phyloP scores from a whole-genome alignment of 768 basidiomycete genomes.

The Phylloporus scabripes region DNA sequence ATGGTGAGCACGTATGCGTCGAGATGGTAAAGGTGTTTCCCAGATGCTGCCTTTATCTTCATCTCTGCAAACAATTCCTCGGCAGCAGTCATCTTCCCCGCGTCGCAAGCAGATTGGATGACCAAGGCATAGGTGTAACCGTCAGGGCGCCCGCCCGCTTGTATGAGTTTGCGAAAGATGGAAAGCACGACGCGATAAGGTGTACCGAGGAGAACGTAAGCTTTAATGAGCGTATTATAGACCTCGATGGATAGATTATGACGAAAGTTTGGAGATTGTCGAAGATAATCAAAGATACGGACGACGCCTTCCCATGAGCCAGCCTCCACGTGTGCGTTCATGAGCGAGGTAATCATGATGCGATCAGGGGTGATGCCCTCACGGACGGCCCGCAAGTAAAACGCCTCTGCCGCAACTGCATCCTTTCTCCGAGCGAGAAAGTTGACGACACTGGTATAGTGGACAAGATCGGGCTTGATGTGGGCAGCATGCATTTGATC shows the following conservation, averaged over 20 bases:
- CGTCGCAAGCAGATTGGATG: conserved; percentile 78
- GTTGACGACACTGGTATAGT: conserved; percentile 66
- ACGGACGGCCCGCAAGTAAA: conserved; percentile 58
- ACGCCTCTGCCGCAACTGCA: conserved; percentile 54
- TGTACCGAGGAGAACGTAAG: conserved; percentile 74
- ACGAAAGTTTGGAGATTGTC: conserved; percentile 30
- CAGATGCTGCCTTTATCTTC: conserved; percentile 38
- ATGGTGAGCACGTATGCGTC: conserved; percentile 65
- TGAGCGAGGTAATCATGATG: conserved; percentile 60
- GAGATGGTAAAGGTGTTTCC: conserved; percentile 37
- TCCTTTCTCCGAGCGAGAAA: conserved; percentile 61
- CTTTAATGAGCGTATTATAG: conserved; percentile 78
- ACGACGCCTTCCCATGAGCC: conserved; percentile 77
- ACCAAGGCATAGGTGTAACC: conserved; percentile 63
- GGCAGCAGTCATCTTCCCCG: conserved; percentile 59
- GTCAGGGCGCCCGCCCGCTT: conserved; percentile 51
- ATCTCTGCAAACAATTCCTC: conserved; percentile 63
- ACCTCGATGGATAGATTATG: conserved; percentile 50
- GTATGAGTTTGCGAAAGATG: conserved; percentile 54
- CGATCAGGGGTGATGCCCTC: conserved; percentile 61
- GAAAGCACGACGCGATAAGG: conserved; percentile 61
- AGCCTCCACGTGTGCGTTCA: conserved; percentile 79
- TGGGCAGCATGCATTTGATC: conserved; percentile 55
- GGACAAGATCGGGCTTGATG: conserved; percentile 41
- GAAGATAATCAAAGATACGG: conserved; percentile 60